phyloP scores from a whole-genome alignment of 306 rosid species.

The Vigna nakashimae region DNA sequence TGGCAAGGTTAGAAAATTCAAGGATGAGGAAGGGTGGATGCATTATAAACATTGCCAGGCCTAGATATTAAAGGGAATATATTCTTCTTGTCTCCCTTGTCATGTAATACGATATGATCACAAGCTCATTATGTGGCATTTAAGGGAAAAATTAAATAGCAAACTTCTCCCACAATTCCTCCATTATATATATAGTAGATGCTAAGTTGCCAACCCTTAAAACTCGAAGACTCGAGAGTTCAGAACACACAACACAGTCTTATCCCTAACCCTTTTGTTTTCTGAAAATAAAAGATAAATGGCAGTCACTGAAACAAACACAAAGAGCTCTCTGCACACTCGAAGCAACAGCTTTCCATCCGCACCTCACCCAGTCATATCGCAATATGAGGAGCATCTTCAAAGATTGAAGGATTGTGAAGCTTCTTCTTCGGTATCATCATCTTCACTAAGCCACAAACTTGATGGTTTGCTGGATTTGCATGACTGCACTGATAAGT shows the following conservation, averaged over 20 bases:
- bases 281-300: slow-evolving; percentile 21
- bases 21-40: neutral
- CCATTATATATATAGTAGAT: slow-evolving; percentile 29
- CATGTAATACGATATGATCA: neutral
- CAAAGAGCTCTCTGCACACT: slow-evolving; percentile 25
- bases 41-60: slow-evolving; percentile 31
- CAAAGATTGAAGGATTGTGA: slow-evolving; percentile 23
- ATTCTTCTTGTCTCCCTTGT: slow-evolving; percentile 25
- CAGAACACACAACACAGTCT: neutral
- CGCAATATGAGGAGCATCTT: slow-evolving; percentile 35
- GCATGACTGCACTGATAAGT: slow-evolving; percentile 19
- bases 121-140: slow-evolving; percentile 9
- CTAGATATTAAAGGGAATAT: neutral
- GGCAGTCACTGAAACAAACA: slow-evolving; percentile 31
- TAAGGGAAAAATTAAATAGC: neutral
- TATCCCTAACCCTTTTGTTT: neutral
- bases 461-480: slow-evolving; percentile 36
- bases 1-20: neutral
- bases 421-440: slow-evolving; percentile 20
- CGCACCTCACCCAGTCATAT: slow-evolving; percentile 26
- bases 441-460: slow-evolving; percentile 30
- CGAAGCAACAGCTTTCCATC: slow-evolving; percentile 46
- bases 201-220: neutral
- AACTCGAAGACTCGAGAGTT: no score
- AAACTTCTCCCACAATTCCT: neutral